Evolutionary conservation across 306 rosid genomes (phyloP), one percentile per base, ranked within the genome.

Genomic region (Vigna trinervia): DNA sequence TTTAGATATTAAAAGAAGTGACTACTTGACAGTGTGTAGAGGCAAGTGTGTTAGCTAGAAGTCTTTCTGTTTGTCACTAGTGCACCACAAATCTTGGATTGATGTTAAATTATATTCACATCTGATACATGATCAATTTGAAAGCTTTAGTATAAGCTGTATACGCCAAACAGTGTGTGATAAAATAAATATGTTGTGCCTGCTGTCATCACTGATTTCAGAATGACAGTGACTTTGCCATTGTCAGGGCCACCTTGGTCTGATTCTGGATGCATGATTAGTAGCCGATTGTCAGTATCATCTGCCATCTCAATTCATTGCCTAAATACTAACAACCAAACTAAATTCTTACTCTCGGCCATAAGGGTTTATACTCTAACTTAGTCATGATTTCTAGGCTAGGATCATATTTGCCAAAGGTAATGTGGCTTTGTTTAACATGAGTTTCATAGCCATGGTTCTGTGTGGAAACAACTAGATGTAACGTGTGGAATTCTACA

Each of bases 261-360:
- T 47, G 15, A 15, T 80, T 65, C 53, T 73, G 23, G 56, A 64
- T 68, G 64, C 74, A 52, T 59, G 39, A 56, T 46, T 34, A 48
- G 28, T 70, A 59, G 63, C 15, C 23, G 34, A 10, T 19, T 59
- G 52, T 67, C 65, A 58, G 68, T 58, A 34, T 23, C 32, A 2
- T 63, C 52, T 30, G 34, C 8, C 54, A 5, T 73, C n/a, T 32
- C 46, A 54, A 43, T 36, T 54, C 68, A 43, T 50, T 26, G 50
- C 73, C 41, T 62, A 72, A 60, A 61, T 51, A 17, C 61, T 64
- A 41, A 22, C 10, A 28, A 57, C 19, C 14, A 38, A 57, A 58
- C 58, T 58, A 28, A 65, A 19, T 11, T 38, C 64, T 22, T 22
- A 22, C 56, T 6, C 15, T 66, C 48, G 6, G 12, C 19, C 66